Base-by-base conservation (phyloP, 306 rosid genomes). In the Hippophae tibetana region DNA sequence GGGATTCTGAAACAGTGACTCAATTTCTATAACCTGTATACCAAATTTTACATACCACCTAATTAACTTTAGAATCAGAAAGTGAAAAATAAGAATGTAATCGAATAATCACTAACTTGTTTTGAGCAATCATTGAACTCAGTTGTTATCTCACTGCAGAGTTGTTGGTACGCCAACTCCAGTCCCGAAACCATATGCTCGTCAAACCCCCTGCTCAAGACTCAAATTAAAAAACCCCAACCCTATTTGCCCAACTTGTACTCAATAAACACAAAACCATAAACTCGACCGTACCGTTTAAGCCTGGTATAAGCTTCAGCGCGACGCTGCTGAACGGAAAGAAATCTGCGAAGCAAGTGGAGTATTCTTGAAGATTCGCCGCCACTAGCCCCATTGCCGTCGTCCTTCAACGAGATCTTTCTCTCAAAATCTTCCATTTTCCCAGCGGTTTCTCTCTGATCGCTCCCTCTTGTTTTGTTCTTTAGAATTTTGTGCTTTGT, bases 81-180 rank as follows among this genome's bases (percentile, higher is more conserved):
- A 43, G 8, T 44, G n/a, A 6, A 40, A 66, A 10, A 5, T 27
- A 57, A 2, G 7, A n/a, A 42, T 31, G 38, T 31, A 2, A 31
- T 31, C 38, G 5, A 31, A 31, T 31, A 31, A 31, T 31, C 38
- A 31, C 38, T 31, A 31, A 88, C 97, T 56, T 85, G 74, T 73
- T 76, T 83, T 0, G 97, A 90, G 78, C 96, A 90, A 69, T 85
- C 84, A 56, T 70, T 87, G 77, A 90, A 90, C 70, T 90, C 97
- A 25, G 31, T 25, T 6, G 95, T 90, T 41, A 90, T 81, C 73
- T 81, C 95, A 52, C 84, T 50, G 79, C 97, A 90, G 45, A 90
- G 89, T 45, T 81, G 81, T 64, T 83, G 89, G 64, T 85, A 87
- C 26, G 85, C 73, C 57, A 75, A 63, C 43, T 87, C 95, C 60